Percentiles rank a stretch among this genome's conserved stretches.
These are phyloP conservation scores for Chlorella vulgaris DNA, from an alignment of 139 green algal species.

Conservation along the genomic window DNA sequence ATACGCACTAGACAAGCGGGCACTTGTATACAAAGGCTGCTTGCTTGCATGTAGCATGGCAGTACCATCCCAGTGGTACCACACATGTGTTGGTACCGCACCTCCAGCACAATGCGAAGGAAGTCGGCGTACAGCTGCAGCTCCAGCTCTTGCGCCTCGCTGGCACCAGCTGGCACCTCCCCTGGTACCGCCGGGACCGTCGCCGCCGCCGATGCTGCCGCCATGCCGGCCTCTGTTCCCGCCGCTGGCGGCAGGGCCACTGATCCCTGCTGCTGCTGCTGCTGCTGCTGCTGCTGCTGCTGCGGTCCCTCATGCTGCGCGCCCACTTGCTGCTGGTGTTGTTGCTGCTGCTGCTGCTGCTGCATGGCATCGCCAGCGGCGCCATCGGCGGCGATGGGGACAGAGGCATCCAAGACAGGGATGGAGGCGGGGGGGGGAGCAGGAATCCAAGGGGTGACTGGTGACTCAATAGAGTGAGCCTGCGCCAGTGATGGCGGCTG, in stretches of 20 bases:
- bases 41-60: too few species aligned
- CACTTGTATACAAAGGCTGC: neutral
- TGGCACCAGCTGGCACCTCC: neutral
- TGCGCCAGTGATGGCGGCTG: neutral
- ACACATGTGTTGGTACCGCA: neutral
- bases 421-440: neutral
- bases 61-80: too few species aligned
- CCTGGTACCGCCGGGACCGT: neutral
- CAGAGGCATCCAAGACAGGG: too few species aligned
- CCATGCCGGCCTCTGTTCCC: too few species aligned
- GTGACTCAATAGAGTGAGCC: too few species aligned
- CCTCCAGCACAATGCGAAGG: constrained; percentile 84
- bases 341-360: neutral
- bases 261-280: constrained; percentile 20
- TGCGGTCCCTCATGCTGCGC: neutral
- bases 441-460: constrained; percentile 2
- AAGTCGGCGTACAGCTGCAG: constrained; percentile 84
- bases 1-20: neutral
- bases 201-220: neutral
- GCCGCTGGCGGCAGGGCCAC: too few species aligned
- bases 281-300: constrained; percentile 8
- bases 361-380: too few species aligned
- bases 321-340: neutral
- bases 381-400: too few species aligned
- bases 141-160: constrained; percentile 35